Conservation (phyloP, 1,284 basidiomycete species). For the Takashimella tepidaria region DNA sequence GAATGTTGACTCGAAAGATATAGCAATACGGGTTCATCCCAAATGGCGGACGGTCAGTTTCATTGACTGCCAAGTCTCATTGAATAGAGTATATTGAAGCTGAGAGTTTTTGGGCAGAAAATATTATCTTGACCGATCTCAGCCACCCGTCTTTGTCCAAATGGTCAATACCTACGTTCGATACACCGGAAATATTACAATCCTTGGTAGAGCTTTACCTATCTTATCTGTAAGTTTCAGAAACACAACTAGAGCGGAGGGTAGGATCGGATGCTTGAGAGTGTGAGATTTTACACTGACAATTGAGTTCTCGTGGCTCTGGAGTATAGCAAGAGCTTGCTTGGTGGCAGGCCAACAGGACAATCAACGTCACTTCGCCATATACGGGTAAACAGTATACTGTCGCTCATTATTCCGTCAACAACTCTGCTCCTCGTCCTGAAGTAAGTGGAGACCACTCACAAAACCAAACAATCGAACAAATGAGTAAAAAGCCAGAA, state of each 20-base stretch:
- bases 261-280: too few species aligned
- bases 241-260: too few species aligned
- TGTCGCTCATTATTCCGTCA: constrained; percentile 67
- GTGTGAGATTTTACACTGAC: too few species aligned
- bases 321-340: constrained; percentile 68
- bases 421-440: constrained; percentile 79
- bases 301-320: too few species aligned
- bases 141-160: constrained; percentile 79
- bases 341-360: constrained; percentile 77
- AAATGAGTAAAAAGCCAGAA: too few species aligned
- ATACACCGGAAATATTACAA: constrained; percentile 57
- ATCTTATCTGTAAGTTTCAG: constrained; percentile 56
- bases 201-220: constrained; percentile 61
- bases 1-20: background rate
- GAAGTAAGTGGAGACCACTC: constrained; percentile 62
- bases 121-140: constrained; percentile 71
- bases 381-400: constrained; percentile 60
- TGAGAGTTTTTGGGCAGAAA: constrained; percentile 23
- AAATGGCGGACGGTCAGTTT: constrained; percentile 63
- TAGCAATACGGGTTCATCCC: constrained; percentile 70
- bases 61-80: constrained; percentile 40
- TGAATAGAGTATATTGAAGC: constrained; percentile 54
- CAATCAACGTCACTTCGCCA: constrained; percentile 66
- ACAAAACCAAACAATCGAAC: too few species aligned
- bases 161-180: constrained; percentile 65